Evolutionary conservation across 768 basidiomycete genomes (phyloP).

Genomic region (Mycena filopes): DNA sequence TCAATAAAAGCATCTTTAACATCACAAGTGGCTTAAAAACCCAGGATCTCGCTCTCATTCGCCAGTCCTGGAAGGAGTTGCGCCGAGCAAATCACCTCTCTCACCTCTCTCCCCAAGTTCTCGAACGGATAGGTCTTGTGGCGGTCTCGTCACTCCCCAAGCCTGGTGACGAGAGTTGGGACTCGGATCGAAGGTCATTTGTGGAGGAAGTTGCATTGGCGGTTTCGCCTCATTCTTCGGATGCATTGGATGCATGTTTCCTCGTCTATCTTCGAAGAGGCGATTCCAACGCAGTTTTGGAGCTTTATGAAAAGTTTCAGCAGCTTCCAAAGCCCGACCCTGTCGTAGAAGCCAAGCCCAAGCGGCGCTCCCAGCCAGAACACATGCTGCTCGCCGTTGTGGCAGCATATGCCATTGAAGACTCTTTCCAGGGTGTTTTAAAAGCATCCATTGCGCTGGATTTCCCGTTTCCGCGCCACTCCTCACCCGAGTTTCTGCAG

Average conservation of each 20-base stretch:
- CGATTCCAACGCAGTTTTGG: constrained; percentile 54
- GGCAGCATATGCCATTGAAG: constrained; percentile 69
- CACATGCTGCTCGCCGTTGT: constrained; percentile 61
- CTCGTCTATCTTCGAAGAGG: constrained; percentile 51
- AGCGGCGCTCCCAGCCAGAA: constrained; percentile 42
- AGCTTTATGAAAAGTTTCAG: constrained; percentile 55
- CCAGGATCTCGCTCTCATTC: constrained; percentile 44
- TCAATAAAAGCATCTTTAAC: constrained; percentile 47
- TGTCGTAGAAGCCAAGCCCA: constrained; percentile 3
- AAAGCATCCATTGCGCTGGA: constrained; percentile 51
- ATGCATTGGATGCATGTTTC: constrained; percentile 64
- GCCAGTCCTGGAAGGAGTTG: constrained; percentile 55
- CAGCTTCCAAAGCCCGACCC: constrained; percentile 36
- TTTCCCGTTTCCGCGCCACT: constrained; percentile 47
- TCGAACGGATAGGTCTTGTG: constrained; percentile 51
- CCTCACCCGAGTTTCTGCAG: constrained; percentile 52
- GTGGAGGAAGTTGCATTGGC: constrained; percentile 62
- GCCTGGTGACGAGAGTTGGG: constrained; percentile 32
- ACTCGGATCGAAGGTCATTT: constrained; percentile 40
- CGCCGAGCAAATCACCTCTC: constrained; percentile 54
- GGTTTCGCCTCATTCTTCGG: constrained; percentile 57
- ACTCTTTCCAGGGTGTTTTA: constrained; percentile 69
- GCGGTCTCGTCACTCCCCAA: constrained; percentile 43
- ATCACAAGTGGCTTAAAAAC: constrained; percentile 51
- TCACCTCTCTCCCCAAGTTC: constrained; percentile 51